Evolutionary conservation across 768 basidiomycete species (phyloP).

Genomic region (Tephrocybe sp.): DNA sequence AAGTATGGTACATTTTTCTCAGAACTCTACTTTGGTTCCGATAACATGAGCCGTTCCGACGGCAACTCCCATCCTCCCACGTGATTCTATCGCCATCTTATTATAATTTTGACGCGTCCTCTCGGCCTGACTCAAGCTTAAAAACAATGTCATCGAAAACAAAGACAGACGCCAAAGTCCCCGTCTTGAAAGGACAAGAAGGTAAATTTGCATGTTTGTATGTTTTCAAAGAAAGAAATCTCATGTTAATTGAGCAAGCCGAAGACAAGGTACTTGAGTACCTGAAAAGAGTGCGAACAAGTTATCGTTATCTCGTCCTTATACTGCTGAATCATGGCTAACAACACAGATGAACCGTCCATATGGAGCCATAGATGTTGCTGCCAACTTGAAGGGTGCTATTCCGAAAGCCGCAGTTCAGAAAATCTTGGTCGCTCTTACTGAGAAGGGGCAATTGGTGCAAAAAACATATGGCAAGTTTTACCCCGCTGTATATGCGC

Average conservation of each 20-base stretch:
- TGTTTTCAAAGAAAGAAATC: neutral
- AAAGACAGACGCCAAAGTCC: slow-evolving; percentile 55
- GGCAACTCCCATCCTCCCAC: slow-evolving; percentile 4
- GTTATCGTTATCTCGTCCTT: slow-evolving; percentile 4
- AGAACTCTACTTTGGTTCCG: slow-evolving; percentile 4
- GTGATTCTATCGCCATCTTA: neutral
- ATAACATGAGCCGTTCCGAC: slow-evolving; percentile 12
- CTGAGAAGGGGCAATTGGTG: slow-evolving; percentile 82
- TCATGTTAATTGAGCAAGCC: slow-evolving; percentile 38
- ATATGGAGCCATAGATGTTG: slow-evolving; percentile 88
- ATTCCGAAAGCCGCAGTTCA: slow-evolving; percentile 83
- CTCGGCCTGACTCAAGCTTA: neutral
- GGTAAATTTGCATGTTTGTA: slow-evolving; percentile 34
- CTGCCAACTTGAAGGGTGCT: slow-evolving; percentile 88
- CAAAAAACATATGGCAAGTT: slow-evolving; percentile 80
- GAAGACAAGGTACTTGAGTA: slow-evolving; percentile 80
- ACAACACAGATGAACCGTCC: slow-evolving; percentile 85
- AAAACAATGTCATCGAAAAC: slow-evolving; percentile 47
- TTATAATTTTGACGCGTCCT: neutral
- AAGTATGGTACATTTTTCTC: slow-evolving; percentile 1
- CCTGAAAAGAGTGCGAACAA: slow-evolving; percentile 71
- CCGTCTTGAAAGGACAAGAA: slow-evolving; percentile 73
- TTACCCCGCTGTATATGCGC: slow-evolving; percentile 11
- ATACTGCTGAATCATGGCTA: slow-evolving; percentile 6
- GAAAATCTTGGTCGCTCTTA: slow-evolving; percentile 77